Evolutionary conservation across 331 rosid genomes (phyloP).

Genomic region (Spiraea crenata): DNA sequence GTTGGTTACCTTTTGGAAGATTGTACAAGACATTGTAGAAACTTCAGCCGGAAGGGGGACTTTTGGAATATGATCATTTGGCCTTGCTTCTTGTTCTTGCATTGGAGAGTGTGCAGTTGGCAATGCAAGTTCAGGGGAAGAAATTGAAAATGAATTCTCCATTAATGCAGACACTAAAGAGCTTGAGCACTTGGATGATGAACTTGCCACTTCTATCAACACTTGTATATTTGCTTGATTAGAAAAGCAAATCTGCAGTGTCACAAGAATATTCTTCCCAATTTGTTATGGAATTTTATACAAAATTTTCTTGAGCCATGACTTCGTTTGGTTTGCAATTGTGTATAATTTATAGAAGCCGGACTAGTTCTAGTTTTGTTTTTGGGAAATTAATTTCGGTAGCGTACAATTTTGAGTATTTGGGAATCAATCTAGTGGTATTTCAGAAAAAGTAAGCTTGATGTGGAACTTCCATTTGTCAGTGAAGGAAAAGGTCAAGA

Average conservation of each 20-base stretch:
- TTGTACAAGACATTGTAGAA: slow-evolving; percentile 20
- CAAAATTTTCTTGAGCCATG: neutral
- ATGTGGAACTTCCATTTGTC: neutral
- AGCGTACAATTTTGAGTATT: neutral
- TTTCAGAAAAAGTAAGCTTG: neutral
- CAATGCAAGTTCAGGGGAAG: slow-evolving; percentile 23
- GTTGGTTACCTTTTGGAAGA: slow-evolving; percentile 40
- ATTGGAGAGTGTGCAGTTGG: slow-evolving; percentile 1
- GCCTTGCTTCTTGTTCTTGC: slow-evolving; percentile 23
- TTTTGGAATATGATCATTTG: neutral
- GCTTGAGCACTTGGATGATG: neutral
- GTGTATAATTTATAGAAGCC: slow-evolving; percentile 4
- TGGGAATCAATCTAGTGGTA: slow-evolving; percentile 4
- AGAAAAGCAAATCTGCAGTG: neutral
- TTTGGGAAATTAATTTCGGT: slow-evolving; percentile 1
- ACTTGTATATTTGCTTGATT: neutral
- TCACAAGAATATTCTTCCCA: neutral
- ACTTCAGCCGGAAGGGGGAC: slow-evolving; percentile 6
- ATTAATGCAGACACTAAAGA: slow-evolving; percentile 14
- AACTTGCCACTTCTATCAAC: slow-evolving; percentile 6
- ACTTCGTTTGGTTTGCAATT: neutral
- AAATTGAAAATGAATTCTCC: slow-evolving; percentile 30
- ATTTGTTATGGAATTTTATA: neutral
- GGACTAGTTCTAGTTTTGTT: neutral
- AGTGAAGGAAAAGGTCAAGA: neutral